Evolutionary conservation across 176 grass and related monocot species (phyloP).

Genomic region (Oryza nivara): DNA sequence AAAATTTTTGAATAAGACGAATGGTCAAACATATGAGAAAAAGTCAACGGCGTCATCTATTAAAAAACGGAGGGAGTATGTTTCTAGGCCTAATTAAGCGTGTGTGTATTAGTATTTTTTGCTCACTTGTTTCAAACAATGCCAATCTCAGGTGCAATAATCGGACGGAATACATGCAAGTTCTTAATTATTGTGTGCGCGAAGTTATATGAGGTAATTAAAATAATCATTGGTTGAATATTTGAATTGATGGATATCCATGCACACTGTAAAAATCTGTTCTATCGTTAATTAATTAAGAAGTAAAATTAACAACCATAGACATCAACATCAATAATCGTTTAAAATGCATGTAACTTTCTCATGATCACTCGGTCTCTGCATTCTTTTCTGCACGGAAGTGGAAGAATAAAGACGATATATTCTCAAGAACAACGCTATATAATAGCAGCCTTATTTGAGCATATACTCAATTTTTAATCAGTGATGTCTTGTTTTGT

Average conservation of each 20-base stretch:
- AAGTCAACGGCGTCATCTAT: no score
- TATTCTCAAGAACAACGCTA: constrained; percentile 43
- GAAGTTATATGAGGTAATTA: background rate
- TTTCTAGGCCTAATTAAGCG: background rate
- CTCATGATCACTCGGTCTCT: constrained; percentile 7
- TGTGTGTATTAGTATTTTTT: background rate
- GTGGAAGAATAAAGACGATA: constrained; percentile 56
- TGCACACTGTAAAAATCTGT: background rate
- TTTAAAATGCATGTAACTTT: constrained; percentile 44
- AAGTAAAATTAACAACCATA: background rate
- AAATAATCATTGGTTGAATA: background rate
- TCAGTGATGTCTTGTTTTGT: constrained; percentile 26
- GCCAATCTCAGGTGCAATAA: background rate
- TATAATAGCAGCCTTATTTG: constrained; percentile 42
- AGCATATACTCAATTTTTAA: constrained; percentile 49
- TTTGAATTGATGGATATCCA: background rate
- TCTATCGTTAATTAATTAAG: background rate
- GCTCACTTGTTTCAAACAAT: background rate
- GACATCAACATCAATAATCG: constrained; percentile 23
- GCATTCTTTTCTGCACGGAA: constrained; percentile 25
- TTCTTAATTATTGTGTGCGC: background rate
- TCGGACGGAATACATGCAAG: background rate
- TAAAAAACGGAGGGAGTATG: no score
- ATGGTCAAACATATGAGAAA: no score
- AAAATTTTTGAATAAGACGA: no score